Conservation (phyloP, 768 basidiomycete genomes). For the Termitomyces sp. region DNA sequence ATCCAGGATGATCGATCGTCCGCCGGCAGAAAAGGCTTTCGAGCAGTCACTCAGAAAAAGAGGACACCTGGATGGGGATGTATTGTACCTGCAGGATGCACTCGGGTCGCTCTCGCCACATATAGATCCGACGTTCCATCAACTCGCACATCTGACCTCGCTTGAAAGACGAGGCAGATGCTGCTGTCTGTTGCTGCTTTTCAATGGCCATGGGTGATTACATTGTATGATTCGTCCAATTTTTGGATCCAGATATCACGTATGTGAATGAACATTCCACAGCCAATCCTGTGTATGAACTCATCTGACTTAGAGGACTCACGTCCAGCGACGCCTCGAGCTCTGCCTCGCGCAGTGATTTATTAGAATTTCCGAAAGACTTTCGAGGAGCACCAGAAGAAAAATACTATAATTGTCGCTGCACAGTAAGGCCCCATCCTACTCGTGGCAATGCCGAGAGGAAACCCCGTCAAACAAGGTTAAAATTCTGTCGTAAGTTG, state of each 20-base stretch:
- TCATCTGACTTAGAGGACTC: neutral
- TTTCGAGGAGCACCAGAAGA: neutral
- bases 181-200: no score
- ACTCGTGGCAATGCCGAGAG: neutral
- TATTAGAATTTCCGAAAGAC: neutral
- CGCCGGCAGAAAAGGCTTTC: neutral
- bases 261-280: neutral
- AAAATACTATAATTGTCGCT: neutral
- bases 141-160: neutral
- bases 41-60: neutral
- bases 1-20: neutral
- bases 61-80: neutral
- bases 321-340: neutral
- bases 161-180: neutral
- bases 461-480: constrained; percentile 5
- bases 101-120: neutral
- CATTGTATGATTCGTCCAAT: no score
- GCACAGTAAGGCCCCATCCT: neutral
- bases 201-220: neutral
- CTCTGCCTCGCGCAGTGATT: neutral
- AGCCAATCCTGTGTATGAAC: neutral
- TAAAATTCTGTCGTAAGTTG: neutral
- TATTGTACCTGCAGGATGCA: neutral
- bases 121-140: neutral
- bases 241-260: no score